Evolutionary conservation across 108 stramenopile genomes (phyloP).

Genomic region (Epipyxis sp.): DNA sequence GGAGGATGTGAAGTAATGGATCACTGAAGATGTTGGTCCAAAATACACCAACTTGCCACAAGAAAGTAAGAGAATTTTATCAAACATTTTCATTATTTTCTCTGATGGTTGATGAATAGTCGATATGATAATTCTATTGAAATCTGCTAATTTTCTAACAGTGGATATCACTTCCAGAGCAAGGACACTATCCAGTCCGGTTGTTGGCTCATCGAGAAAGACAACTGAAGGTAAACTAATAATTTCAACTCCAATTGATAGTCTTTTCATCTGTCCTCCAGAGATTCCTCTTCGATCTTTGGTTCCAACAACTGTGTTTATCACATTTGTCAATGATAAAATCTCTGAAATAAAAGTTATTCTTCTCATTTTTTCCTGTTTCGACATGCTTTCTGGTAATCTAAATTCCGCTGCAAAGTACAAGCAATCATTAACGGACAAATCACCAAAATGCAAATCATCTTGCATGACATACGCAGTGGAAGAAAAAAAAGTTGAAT

Average conservation of each 20-base stretch:
- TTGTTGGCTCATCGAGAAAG: constrained; percentile 50
- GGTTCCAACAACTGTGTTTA: constrained; percentile 23
- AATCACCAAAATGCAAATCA: constrained; percentile 33
- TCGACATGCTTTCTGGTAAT: not conserved
- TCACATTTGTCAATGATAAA: not conserved
- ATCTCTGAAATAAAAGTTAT: constrained; percentile 21
- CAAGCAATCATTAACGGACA: constrained; percentile 42
- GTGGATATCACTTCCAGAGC: constrained; percentile 66
- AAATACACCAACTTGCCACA: constrained; percentile 28
- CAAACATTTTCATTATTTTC: constrained; percentile 28
- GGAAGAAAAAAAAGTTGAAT: constrained; percentile 12
- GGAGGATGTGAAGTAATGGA: not conserved
- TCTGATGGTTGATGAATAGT: constrained; percentile 73
- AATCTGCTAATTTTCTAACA: constrained; percentile 67
- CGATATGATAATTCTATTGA: constrained; percentile 71
- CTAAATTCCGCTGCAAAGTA: constrained; percentile 42
- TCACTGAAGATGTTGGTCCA: not conserved
- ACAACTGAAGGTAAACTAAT: not conserved
- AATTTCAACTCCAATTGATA: constrained; percentile 29
- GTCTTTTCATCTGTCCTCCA: constrained; percentile 25
- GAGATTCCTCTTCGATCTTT: constrained; percentile 1
- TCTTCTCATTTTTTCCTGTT: not conserved
- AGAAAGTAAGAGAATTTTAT: constrained; percentile 33
- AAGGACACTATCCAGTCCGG: constrained; percentile 68
- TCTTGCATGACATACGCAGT: constrained; percentile 41